Conservation (phyloP, 352 stramenopile species). For the Phytophthora sp. region DNA sequence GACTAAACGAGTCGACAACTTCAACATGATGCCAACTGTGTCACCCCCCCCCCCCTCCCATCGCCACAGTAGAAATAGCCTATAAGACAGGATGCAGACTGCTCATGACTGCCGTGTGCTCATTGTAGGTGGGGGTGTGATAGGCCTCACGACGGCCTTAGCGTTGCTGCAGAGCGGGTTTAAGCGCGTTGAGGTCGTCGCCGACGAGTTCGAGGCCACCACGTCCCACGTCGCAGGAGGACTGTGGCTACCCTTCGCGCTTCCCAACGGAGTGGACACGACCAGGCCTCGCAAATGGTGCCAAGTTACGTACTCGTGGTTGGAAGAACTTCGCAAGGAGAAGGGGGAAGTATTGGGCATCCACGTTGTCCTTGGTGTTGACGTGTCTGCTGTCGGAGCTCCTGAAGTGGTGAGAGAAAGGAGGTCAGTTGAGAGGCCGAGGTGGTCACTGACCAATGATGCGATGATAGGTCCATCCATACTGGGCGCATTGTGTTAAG, state of each 20-base stretch:
- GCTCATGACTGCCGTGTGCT: slow-evolving; percentile 36
- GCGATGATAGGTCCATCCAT: slow-evolving; percentile 23
- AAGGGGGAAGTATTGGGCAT: slow-evolving; percentile 54
- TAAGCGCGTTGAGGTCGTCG: slow-evolving; percentile 51
- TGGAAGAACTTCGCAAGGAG: slow-evolving; percentile 41
- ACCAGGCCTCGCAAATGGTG: slow-evolving; percentile 61
- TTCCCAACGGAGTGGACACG: slow-evolving; percentile 47
- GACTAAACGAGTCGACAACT: too few relatives aligned
- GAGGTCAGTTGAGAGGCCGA: too few relatives aligned
- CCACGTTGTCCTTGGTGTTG: slow-evolving; percentile 42
- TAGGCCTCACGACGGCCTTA: slow-evolving; percentile 70
- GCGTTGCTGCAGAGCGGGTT: slow-evolving; percentile 68
- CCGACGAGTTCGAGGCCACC: slow-evolving; percentile 58
- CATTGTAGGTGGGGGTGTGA: slow-evolving; percentile 70
- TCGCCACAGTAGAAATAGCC: neutral
- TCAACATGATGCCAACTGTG: neutral
- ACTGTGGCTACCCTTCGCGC: slow-evolving; percentile 75
- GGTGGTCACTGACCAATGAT: neutral
- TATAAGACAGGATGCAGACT: slow-evolving; percentile 25
- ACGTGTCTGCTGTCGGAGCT: slow-evolving; percentile 11
- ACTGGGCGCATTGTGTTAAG: slow-evolving; percentile 71
- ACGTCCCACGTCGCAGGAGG: slow-evolving; percentile 73
- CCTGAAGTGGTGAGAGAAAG: slow-evolving; percentile 9
- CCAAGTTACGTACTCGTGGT: slow-evolving; percentile 66
- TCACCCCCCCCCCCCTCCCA: too few relatives aligned